Base-by-base conservation (phyloP, 148 eudicot genomes). In the Suaeda aralocaspica region DNA sequence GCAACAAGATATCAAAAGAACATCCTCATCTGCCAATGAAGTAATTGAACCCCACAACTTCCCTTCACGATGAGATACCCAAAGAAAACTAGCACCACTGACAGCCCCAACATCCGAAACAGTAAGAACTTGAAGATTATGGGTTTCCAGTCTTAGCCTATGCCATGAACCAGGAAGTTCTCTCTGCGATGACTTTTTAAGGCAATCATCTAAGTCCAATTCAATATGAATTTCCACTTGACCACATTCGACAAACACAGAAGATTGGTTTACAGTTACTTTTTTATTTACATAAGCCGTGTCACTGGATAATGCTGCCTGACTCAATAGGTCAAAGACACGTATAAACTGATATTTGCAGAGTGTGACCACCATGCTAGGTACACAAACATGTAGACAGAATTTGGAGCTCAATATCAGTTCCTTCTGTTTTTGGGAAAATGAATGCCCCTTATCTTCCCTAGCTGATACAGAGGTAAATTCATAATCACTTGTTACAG, bases 81-180 rank as follows among this genome's bases (percentile, higher is more conserved):
- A 89, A 62, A 86, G 79, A 68, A 94, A 89, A 67, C 67, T 78
- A 66, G 92, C 80, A 72, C 74, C 84, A 53, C 66, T 68, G 55
- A 75, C 76, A 63, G 96, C 90, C 42, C 97, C 99, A 44, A 85
- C 72, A 79, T 89, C 81, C 41, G 90, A 87, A 69, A 85, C 85
- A 62, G 85, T 81, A 45, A 89, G 83, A 75, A 87, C 59, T 76
- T 84, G 82, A 85, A 94, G 80, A 46, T 82, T 83, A 49, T 60
- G 74, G 74, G 82, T 68, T 71, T 89, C 71, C 26, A 94, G 77
- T 77, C 76, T 86, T 34, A 91, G 70, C 58, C 65, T 66, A 74
- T 72, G 68, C 99, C 99, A 94, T 52, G 88, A 83, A 64, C 99
- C 97, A 55, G 93, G 90, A 82, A 94, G 92, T 81, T 94, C 99